A percentile compares a stretch with the other conserved stretches of the same genome.
These are phyloP conservation scores for Protomyces gravidus DNA, from an alignment of 1,139 yeast genomes.

Conservation along the genomic window DNA sequence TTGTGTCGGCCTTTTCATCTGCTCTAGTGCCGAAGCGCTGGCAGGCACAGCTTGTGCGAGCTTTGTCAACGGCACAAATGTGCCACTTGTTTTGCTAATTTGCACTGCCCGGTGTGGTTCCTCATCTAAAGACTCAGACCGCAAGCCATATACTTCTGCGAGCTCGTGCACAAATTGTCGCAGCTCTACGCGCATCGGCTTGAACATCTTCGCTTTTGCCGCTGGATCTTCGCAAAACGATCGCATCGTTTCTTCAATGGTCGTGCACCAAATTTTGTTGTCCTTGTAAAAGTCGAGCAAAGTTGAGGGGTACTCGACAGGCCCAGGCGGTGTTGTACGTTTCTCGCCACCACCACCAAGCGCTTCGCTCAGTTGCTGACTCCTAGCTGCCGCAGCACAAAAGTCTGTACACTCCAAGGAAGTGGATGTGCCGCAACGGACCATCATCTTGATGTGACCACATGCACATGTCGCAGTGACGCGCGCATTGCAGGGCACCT, in stretches of 20 bases:
- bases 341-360: slow-evolving; percentile 44
- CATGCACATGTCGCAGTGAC: slow-evolving; percentile 60
- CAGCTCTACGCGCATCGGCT: slow-evolving; percentile 67
- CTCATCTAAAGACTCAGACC: slow-evolving; percentile 70
- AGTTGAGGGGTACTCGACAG: slow-evolving; percentile 45
- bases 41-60: slow-evolving; percentile 24
- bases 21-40: slow-evolving; percentile 17
- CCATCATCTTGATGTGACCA: slow-evolving; percentile 51
- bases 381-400: slow-evolving; percentile 62
- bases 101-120: slow-evolving; percentile 76
- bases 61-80: slow-evolving; percentile 30
- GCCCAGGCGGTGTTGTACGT: slow-evolving; percentile 13
- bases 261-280: slow-evolving; percentile 53
- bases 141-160: slow-evolving; percentile 56
- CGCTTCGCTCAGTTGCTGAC: slow-evolving; percentile 60
- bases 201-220: slow-evolving; percentile 53
- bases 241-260: slow-evolving; percentile 54
- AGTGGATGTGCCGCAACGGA: slow-evolving; percentile 52
- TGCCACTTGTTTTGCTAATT: slow-evolving; percentile 43
- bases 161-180: slow-evolving; percentile 67
- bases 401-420: slow-evolving; percentile 44
- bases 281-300: slow-evolving; percentile 47
- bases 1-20: slow-evolving; percentile 18
- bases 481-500: slow-evolving; percentile 49
- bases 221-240: slow-evolving; percentile 46